Conservation (phyloP, 257 asterid species). For the Solanum pennellii region DNA sequence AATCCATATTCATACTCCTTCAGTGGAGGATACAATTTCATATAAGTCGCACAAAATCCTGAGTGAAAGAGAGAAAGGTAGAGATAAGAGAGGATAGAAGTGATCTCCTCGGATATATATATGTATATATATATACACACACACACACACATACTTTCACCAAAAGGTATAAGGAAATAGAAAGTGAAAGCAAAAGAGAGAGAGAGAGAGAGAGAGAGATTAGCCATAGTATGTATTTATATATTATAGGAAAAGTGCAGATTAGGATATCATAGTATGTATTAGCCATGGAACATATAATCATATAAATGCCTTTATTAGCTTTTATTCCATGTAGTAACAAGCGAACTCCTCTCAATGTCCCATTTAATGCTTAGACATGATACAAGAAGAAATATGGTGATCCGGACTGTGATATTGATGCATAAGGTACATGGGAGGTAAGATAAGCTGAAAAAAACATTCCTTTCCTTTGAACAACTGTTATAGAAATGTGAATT, state of each 20-base stretch:
- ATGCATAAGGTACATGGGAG: not conserved
- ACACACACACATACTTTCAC: not conserved
- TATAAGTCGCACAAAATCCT: slow-evolving; percentile 49
- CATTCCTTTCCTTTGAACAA: not conserved
- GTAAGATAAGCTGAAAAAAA: not conserved
- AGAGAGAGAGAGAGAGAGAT: not conserved
- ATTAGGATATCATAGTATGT: not conserved
- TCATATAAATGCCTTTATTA: not conserved
- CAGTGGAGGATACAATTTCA: slow-evolving; percentile 71
- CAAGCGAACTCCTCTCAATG: not conserved
- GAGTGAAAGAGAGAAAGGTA: not conserved
- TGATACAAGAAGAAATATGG: not conserved
- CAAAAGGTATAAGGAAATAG: not conserved
- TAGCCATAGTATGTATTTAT: not conserved
- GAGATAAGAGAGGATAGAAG: not conserved
- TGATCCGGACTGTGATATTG: not conserved
- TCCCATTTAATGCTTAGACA: not conserved
- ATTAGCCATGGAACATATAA: not conserved
- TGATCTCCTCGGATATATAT: not conserved
- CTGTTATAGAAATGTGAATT: not conserved
- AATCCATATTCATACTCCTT: slow-evolving; percentile 91
- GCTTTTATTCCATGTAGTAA: not conserved
- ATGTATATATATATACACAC: not conserved
- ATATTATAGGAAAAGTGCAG: not conserved
- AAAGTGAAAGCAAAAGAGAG: not conserved